phyloP scores from a whole-genome alignment of 2,329 filamentous ascomycete genomes.

The Fusarium haematococcum region DNA sequence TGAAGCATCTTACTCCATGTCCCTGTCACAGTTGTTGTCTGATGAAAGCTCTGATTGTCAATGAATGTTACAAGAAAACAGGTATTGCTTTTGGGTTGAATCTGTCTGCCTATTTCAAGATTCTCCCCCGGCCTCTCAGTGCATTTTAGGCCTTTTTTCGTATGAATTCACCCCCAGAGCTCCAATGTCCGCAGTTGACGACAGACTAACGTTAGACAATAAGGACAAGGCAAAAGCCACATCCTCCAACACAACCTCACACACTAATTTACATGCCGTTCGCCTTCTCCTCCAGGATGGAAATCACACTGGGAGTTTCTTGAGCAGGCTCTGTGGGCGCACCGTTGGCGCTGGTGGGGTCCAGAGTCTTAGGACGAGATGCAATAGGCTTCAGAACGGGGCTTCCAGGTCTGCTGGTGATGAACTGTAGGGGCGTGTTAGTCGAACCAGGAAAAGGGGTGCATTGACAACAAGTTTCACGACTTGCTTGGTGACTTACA shows the following conservation, averaged over 20 bases:
- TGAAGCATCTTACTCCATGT: neutral
- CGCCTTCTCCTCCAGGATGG: slow-evolving; percentile 29
- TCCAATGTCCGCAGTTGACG: neutral
- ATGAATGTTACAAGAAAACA: neutral
- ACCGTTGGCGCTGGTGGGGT: neutral
- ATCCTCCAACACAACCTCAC: neutral
- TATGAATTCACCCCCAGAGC: neutral
- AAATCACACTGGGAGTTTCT: slow-evolving; percentile 17
- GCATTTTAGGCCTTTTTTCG: neutral
- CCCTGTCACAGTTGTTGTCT: neutral
- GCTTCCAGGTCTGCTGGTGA: slow-evolving; percentile 24
- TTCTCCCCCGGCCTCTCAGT: neutral
- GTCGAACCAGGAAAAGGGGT: neutral
- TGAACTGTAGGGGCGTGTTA: slow-evolving; percentile 2
- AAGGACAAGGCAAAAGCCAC: neutral
- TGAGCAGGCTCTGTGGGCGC: neutral
- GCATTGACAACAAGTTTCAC: neutral
- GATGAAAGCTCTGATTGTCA: neutral
- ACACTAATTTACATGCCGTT: slow-evolving; percentile 20
- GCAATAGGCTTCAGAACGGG: slow-evolving; percentile 15
- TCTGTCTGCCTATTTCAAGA: neutral
- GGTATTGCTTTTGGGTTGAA: neutral
- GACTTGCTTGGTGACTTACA: slow-evolving; percentile 64
- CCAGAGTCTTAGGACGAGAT: neutral
- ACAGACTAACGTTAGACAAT: neutral